Conservation (phyloP, 1,139 yeast species). For the Geotrichum candidum region DNA sequence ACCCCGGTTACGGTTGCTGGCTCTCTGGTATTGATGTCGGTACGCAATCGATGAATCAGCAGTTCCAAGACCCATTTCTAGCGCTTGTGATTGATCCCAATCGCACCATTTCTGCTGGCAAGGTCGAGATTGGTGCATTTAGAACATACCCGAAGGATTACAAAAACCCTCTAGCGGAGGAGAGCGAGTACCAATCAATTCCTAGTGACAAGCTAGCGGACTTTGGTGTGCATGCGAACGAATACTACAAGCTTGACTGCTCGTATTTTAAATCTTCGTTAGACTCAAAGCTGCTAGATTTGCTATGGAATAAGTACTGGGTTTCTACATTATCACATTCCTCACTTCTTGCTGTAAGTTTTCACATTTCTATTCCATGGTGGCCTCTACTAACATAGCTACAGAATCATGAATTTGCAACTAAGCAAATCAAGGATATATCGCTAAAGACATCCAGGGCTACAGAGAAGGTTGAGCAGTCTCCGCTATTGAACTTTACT, state of each 20-base stretch:
- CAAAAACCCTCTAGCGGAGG: conserved; percentile 20
- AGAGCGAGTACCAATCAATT: conserved; percentile 28
- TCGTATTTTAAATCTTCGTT: conserved; percentile 52
- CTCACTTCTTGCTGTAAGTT: conserved; percentile 21
- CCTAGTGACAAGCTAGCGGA: conserved; percentile 51
- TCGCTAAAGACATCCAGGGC: conserved; percentile 24
- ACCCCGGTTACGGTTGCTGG: conserved; percentile 99
- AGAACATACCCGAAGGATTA: conserved; percentile 60
- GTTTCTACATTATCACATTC: conserved; percentile 36
- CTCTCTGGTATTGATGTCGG: conserved; percentile 83
- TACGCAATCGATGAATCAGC: conserved; percentile 78
- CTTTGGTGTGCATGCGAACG: conserved; percentile 64
- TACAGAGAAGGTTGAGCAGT: conserved; percentile 20
- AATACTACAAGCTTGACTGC: conserved; percentile 65
- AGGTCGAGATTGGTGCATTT: conserved; percentile 86
- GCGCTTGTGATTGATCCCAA: conserved; percentile 87
- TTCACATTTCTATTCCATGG: conserved; percentile 11
- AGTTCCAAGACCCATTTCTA: conserved; percentile 83
- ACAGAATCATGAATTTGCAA: conserved; percentile 33
- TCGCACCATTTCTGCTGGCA: conserved; percentile 56
- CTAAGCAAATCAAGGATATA: conserved; percentile 32
- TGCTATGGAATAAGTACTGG: conserved; percentile 50
- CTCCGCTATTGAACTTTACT: conserved; percentile 18
- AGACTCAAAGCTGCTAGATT: conserved; percentile 47
- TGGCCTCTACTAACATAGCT: neutral